A percentile compares a stretch with the other conserved stretches of the same genome.
Evolutionary conservation across 768 basidiomycete species (phyloP).

Genomic region (Daedaleopsis nitida): DNA sequence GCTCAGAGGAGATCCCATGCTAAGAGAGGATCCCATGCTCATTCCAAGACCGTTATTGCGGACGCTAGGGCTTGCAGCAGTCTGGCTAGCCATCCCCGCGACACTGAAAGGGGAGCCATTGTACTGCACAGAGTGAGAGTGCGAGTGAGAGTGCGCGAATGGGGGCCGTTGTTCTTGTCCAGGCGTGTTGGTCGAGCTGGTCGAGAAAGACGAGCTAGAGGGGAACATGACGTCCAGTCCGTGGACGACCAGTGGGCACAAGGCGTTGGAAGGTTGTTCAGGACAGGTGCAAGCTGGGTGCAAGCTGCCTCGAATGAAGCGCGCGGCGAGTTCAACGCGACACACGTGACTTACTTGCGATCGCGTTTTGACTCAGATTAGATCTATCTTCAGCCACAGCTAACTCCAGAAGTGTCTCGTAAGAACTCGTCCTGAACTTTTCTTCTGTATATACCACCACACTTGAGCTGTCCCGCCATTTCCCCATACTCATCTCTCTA

Average conservation of each 20-base stretch:
- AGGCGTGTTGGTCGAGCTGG: slow-evolving; percentile 10
- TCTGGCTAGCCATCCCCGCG: slow-evolving; percentile 61
- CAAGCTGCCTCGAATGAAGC: not conserved
- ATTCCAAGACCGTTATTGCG: slow-evolving; percentile 44
- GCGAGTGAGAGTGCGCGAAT: slow-evolving; percentile 33
- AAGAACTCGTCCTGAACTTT: not conserved
- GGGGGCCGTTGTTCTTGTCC: slow-evolving; percentile 25
- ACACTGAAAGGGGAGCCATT: slow-evolving; percentile 48
- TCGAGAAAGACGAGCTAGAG: slow-evolving; percentile 23
- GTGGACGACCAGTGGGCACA: not conserved
- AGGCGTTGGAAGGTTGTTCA: too few relatives aligned
- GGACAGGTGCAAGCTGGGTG: too few relatives aligned
- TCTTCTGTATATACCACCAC: slow-evolving; percentile 1
- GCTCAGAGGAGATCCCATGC: slow-evolving; percentile 46
- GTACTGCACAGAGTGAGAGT: slow-evolving; percentile 27
- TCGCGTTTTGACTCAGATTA: not conserved
- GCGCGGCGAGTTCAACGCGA: slow-evolving; percentile 2
- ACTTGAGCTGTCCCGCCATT: not conserved
- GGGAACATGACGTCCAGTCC: slow-evolving; percentile 23
- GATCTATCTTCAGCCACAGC: slow-evolving; percentile 15
- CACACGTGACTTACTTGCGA: slow-evolving; percentile 20
- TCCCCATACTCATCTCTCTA: not conserved
- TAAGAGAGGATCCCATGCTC: slow-evolving; percentile 36
- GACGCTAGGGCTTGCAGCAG: slow-evolving; percentile 49
- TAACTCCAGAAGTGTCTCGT: slow-evolving; percentile 18